Conservation (phyloP, 805 yeast genomes). For the Nematodospora valgi region DNA sequence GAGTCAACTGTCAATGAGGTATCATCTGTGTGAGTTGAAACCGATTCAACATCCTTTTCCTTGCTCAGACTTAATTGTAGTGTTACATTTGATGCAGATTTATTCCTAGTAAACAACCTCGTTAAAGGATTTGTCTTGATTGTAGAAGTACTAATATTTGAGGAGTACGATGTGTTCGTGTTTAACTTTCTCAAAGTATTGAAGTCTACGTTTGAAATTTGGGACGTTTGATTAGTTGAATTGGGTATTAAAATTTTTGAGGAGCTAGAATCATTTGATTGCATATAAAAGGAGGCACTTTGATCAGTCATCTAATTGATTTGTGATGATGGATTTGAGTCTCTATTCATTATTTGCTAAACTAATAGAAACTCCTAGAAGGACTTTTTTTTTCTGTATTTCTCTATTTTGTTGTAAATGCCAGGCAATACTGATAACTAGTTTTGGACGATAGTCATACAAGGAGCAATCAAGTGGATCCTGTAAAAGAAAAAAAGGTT, state of each 20-base stretch:
- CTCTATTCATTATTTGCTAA: too few relatives aligned
- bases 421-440: too few relatives aligned
- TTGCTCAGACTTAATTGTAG: slow-evolving; percentile 10
- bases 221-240: slow-evolving; percentile 10
- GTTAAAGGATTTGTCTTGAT: slow-evolving; percentile 26
- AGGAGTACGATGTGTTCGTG: slow-evolving; percentile 24
- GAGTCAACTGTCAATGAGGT: neutral
- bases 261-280: slow-evolving; percentile 7
- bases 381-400: too few relatives aligned
- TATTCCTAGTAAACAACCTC: slow-evolving; percentile 28
- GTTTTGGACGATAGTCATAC: too few relatives aligned
- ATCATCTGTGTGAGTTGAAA: too few relatives aligned
- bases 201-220: slow-evolving; percentile 28
- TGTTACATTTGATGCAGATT: slow-evolving; percentile 18
- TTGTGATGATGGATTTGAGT: too few relatives aligned
- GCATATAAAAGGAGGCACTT: slow-evolving; percentile 7
- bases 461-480: too few relatives aligned
- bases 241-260: neutral
- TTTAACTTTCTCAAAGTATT: slow-evolving; percentile 28
- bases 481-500: slow-evolving; percentile 8
- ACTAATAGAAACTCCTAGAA: too few relatives aligned
- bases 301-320: too few relatives aligned
- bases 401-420: too few relatives aligned
- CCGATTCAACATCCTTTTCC: slow-evolving; percentile 8
- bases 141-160: slow-evolving; percentile 19